phyloP scores from a whole-genome alignment of 192 early-diverging fungal species.

The Mortierella antarctica region DNA sequence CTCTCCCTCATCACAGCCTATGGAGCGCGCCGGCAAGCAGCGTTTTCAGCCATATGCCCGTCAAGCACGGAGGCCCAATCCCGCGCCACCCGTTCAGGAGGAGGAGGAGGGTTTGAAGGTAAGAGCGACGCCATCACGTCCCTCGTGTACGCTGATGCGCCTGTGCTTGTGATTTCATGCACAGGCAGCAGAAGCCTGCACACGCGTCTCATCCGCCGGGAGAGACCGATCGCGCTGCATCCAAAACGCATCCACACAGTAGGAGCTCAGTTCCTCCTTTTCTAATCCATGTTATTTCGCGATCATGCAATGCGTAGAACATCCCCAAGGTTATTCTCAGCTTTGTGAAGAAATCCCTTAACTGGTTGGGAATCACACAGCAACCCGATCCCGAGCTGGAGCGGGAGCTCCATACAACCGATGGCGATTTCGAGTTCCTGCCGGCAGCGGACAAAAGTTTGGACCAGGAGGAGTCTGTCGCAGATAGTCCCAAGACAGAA shows the following conservation, averaged over 20 bases:
- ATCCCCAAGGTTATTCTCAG: conserved; percentile 17
- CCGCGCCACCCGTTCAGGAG: not conserved
- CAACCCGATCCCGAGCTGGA: conserved; percentile 4
- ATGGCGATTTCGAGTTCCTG: conserved; percentile 15
- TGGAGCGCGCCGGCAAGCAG: conserved; percentile 9
- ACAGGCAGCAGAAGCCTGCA: no score
- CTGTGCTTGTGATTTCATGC: no score
- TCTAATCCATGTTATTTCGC: not conserved
- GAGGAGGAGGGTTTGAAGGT: not conserved
- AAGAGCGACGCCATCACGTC: not conserved
- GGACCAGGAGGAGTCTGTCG: not conserved
- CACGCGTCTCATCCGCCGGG: no score
- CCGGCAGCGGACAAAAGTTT: conserved; percentile 3
- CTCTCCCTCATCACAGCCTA: not conserved
- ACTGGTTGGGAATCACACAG: conserved; percentile 22
- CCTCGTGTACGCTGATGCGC: no score
- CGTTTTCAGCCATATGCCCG: conserved; percentile 27
- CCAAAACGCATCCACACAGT: not conserved
- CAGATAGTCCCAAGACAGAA: no score
- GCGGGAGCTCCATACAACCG: conserved; percentile 14
- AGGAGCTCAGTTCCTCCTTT: not conserved
- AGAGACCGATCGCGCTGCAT: not conserved
- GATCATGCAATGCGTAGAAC: not conserved
- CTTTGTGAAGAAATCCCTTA: conserved; percentile 27
- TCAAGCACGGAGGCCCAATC: not conserved